Percentiles rank a stretch among this genome's conserved stretches.
phyloP scores from a whole-genome alignment of 1,284 basidiomycete genomes.

The Apiotrichum domesticum region DNA sequence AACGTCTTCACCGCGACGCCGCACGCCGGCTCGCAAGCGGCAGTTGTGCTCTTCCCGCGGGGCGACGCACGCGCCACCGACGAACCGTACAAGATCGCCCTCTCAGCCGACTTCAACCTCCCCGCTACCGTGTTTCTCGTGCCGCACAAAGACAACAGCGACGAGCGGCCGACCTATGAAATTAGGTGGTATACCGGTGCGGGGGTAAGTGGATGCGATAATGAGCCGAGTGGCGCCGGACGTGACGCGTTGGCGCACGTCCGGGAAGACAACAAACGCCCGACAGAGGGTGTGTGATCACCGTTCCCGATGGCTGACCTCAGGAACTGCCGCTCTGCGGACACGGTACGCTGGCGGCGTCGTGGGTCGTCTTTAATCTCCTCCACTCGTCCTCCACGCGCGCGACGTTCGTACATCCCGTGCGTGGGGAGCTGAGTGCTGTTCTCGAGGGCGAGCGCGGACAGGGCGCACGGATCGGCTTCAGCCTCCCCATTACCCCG shows the following conservation, averaged over 20 bases:
- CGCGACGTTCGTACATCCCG: constrained; percentile 26
- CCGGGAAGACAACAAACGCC: too few relatives aligned
- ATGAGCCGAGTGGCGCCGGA: too few relatives aligned
- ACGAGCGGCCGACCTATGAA: constrained; percentile 19
- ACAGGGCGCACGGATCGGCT: constrained; percentile 48
- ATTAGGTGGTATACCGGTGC: constrained; percentile 39
- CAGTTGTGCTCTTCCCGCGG: constrained; percentile 28
- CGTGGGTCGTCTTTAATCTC: constrained; percentile 23
- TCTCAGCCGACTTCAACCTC: constrained; percentile 33
- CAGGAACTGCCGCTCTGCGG: constrained; percentile 40
- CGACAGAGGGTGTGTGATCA: too few relatives aligned
- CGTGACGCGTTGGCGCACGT: too few relatives aligned
- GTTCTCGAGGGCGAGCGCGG: constrained; percentile 11
- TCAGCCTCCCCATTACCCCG: constrained; percentile 66
- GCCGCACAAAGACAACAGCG: constrained; percentile 6
- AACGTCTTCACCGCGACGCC: constrained; percentile 35
- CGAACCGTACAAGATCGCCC: constrained; percentile 23
- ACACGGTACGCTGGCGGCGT: constrained; percentile 36
- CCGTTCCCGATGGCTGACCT: background rate
- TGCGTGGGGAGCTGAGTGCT: constrained; percentile 24
- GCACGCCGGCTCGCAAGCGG: constrained; percentile 37
- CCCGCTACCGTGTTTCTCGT: constrained; percentile 36
- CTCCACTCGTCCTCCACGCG: constrained; percentile 13
- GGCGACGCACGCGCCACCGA: constrained; percentile 20
- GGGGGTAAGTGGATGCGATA: constrained; percentile 16